Evolutionary conservation across 2,329 filamentous ascomycete species (phyloP), one percentile per base, ranked within the genome.

Genomic region (Leptographium galeiforme): DNA sequence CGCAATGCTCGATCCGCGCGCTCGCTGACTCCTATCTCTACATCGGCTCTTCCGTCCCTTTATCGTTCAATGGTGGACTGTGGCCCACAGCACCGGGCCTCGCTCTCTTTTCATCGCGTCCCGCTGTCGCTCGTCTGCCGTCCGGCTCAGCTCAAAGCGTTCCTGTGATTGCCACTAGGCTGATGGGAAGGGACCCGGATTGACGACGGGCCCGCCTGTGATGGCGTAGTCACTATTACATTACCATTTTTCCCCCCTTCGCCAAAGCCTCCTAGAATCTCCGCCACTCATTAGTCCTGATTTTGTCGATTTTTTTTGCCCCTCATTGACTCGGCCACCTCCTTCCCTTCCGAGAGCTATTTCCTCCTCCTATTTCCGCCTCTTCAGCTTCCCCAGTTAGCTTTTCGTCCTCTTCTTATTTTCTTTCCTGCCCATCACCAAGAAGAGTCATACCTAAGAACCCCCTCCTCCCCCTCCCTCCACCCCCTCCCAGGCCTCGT

Each of bases 301-400:
- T 53, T 52, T 56, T 53, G 46, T 44, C 50, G 36, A 36, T 43
- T 14, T 46, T 51, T 57, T 48, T 55, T 56, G 56, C 57, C 57
- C 57, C 54, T 57, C 57, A 43, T 43, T 53, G 49, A 54, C 54
- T 57, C 53, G 48, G 53, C 46, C 56, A 44, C 34, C 50, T 48
- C 56, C 51, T 58, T 55, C 54, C 53, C 48, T 56, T 34, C 51
- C 54, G 56, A 2, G 25, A 56, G 56, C 51, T 54, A 46, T 56
- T 58, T 55, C 44, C 38, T 51, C 36, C 41, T 40, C n/a, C 19
- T 41, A 30, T 25, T 44, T 44, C 19, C 41, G 18, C 48, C 32
- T 25, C 25, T 16, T 40, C 38, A 41, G 45, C 45, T 54, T 51
- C 53, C 36, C 19, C 41, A 48, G 39, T 34, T 14, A 25, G 19